Base-by-base conservation (phyloP, 768 basidiomycete genomes). In the Scleroderma citrinum region DNA sequence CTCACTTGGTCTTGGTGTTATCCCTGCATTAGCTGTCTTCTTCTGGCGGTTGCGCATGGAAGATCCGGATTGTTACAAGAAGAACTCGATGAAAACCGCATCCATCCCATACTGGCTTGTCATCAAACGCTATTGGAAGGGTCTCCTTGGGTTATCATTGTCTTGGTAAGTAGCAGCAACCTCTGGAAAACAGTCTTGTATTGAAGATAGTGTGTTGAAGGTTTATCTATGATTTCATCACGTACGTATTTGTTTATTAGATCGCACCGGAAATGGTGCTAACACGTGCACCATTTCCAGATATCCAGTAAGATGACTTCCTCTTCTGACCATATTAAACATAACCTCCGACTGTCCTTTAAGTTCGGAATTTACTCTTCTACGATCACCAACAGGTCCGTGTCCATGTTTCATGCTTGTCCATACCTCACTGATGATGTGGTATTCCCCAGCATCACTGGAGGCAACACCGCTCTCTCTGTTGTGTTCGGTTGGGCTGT, bases 321-420 rank as follows among this genome's bases (percentile, higher is more conserved):
- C 24, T 3, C 24, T 16, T 31, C 7, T 29, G 1, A 30, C 35
- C 47, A 23, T 51, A 21, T 17, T 24, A 24, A 37, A 2, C 16
- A 26, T 5, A 7, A 40, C n/a, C 34, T 50, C 51, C 46, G 51
- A 26, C 34, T 19, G 23, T 54, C 10, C 37, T 13, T 24, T 54
- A n/a, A 87, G 81, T 92, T 93, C 61, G 83, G 85, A 24, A 69
- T 94, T 50, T 95, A 85, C 66, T 82, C 90, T 21, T 83, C 87
- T 2, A 83, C 83, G 10, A 78, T 94, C 56, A 74, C 89, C 6
- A 68, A 83, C 63, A 72, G 73, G 83, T 87, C 66, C 55, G 16
- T 32, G 13, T 43, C 31, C 36, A 30, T 10, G 23, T 19, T 21
- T 44, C 46, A 14, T 17, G 26, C 26, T 8, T 16, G 21, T 24